phyloP scores from a whole-genome alignment of 2,329 filamentous ascomycete genomes.

The Sclerotinia nivalis region DNA sequence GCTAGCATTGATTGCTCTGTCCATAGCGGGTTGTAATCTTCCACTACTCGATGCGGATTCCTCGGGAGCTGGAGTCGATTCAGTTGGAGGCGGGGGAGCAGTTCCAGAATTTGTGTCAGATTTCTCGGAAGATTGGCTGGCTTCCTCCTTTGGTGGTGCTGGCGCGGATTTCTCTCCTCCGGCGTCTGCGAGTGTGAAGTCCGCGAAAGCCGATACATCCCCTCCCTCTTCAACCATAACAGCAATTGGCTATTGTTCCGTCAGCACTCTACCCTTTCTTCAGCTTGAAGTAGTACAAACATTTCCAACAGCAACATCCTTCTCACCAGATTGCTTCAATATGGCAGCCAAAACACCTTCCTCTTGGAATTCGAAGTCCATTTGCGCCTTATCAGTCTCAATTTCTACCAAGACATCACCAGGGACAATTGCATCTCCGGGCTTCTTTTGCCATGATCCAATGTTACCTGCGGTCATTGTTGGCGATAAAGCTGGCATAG shows the following conservation, averaged over 20 bases:
- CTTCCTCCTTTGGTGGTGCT: constrained; percentile 65
- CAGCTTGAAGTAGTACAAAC: constrained; percentile 59
- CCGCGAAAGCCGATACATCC: constrained; percentile 85
- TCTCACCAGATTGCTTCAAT: constrained; percentile 86
- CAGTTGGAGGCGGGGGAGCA: constrained; percentile 57
- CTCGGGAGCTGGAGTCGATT: constrained; percentile 66
- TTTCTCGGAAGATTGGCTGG: constrained; percentile 62
- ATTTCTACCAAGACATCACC: constrained; percentile 97
- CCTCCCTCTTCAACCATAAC: constrained; percentile 89
- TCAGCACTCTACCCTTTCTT: constrained; percentile 31
- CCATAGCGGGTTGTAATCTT: constrained; percentile 78
- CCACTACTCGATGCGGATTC: constrained; percentile 74
- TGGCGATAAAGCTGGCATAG: constrained; percentile 96
- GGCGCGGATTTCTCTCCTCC: constrained; percentile 75
- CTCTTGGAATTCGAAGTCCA: constrained; percentile 99
- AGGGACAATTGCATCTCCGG: constrained; percentile 80
- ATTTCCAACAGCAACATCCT: constrained; percentile 91
- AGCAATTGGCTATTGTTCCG: constrained; percentile 77
- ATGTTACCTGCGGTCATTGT: constrained; percentile 98
- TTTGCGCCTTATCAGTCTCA: constrained; percentile 99
- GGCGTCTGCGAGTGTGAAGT: constrained; percentile 85
- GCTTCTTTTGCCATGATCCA: constrained; percentile 96
- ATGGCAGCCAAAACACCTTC: constrained; percentile 95
- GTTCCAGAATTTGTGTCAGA: constrained; percentile 58
- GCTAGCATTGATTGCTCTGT: constrained; percentile 74